A percentile compares a stretch with the other conserved stretches of the same genome.
These are phyloP conservation scores for Eucalyptus urophylla DNA, from an alignment of 345 rosid species.

Conservation along the genomic window DNA sequence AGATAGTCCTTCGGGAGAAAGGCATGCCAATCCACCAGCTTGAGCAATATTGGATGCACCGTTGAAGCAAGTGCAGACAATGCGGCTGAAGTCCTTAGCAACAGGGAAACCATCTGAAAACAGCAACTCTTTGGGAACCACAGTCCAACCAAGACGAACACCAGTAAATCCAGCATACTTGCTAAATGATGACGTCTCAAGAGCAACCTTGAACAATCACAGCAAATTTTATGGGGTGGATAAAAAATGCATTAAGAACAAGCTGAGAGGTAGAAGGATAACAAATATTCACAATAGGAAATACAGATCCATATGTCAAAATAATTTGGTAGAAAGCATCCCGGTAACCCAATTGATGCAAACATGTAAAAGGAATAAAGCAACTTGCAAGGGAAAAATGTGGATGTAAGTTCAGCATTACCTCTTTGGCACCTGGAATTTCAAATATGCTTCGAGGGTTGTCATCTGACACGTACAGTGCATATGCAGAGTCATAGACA, in stretches of 20 bases:
- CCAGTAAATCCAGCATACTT: conserved; percentile 98
- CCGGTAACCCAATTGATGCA: not conserved
- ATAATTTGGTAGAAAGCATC: not conserved
- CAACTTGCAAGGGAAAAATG: not conserved
- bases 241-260: not conserved
- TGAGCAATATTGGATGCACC: conserved; percentile 89
- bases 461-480: conserved; percentile 74
- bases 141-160: conserved; percentile 96
- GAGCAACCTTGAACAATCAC: conserved; percentile 46
- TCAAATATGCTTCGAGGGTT: conserved; percentile 87
- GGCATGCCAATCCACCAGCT: conserved; percentile 95
- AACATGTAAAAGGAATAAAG: not conserved
- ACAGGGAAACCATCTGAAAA: conserved; percentile 90
- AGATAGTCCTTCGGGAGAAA: conserved; percentile 60
- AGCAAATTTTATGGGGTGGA: not conserved
- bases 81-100: conserved; percentile 80
- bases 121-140: conserved; percentile 68
- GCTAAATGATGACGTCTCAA: conserved; percentile 88
- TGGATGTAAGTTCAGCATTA: conserved; percentile 3
- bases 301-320: not conserved
- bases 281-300: not conserved
- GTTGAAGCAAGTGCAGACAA: conserved; percentile 81
- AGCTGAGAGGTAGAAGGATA: not conserved
- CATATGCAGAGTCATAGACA: conserved; percentile 92
- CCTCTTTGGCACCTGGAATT: conserved; percentile 98